Percentiles rank a stretch among this genome's conserved stretches.
Evolutionary conservation across 805 yeast genomes (phyloP).

Genomic region (Grigorovia transvaalensis): DNA sequence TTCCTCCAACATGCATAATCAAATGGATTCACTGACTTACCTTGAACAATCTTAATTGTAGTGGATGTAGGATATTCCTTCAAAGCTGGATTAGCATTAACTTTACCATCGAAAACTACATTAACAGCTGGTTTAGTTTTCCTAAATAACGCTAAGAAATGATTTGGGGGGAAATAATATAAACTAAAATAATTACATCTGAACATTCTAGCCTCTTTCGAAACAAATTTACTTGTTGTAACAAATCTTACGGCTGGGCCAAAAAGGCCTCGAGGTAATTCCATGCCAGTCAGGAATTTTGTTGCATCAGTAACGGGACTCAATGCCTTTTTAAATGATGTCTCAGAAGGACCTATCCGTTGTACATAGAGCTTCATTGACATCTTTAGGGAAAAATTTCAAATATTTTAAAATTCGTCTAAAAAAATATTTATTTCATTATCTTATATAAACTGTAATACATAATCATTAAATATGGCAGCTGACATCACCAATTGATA

Average conservation of each 20-base stretch:
- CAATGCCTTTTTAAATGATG: no score
- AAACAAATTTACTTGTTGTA: constrained; percentile 5
- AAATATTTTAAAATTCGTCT: no score
- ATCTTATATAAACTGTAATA: not conserved
- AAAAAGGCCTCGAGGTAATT: constrained; percentile 3
- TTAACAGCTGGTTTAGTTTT: constrained; percentile 23
- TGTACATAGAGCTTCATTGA: not conserved
- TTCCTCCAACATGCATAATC: constrained; percentile 21
- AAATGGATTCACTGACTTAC: constrained; percentile 12
- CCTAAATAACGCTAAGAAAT: constrained; percentile 21
- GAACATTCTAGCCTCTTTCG: constrained; percentile 13
- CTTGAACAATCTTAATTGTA: not conserved
- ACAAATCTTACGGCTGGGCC: constrained; percentile 4
- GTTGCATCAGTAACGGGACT: not conserved
- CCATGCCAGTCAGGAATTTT: not conserved
- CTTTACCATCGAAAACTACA: constrained; percentile 7
- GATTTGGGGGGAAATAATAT: constrained; percentile 22
- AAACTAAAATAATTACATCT: constrained; percentile 17
- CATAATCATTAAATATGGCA: not conserved
- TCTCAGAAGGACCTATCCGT: not conserved
- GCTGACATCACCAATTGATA: constrained; percentile 50
- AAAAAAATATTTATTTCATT: no score
- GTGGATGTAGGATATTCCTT: constrained; percentile 13
- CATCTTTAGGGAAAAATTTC: no score
- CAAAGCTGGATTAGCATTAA: constrained; percentile 5